phyloP scores from a whole-genome alignment of 192 early-diverging fungal genomes.

The Dissophora globulifera region DNA sequence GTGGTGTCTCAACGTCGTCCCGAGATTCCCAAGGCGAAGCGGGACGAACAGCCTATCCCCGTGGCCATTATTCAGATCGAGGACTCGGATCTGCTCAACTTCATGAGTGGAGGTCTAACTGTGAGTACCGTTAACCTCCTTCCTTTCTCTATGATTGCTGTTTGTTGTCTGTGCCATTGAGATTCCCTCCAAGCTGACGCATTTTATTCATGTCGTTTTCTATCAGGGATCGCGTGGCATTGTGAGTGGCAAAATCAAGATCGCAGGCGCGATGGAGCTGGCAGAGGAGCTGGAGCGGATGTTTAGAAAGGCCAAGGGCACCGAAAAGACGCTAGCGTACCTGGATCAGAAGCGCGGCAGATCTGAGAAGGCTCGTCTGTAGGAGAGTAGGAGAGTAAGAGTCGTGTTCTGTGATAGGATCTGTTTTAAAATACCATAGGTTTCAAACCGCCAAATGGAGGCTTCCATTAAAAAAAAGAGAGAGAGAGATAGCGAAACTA shows the following conservation, averaged over 20 bases:
- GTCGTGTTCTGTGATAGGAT: no score
- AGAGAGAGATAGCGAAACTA: no score
- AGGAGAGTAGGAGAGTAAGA: not conserved
- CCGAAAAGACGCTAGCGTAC: constrained; percentile 49
- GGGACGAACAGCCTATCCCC: constrained; percentile 41
- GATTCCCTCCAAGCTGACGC: no score
- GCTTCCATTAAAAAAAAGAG: no score
- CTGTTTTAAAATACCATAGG: no score
- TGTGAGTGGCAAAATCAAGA: constrained; percentile 53
- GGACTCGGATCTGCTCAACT: constrained; percentile 49
- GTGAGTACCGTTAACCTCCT: constrained; percentile 9
- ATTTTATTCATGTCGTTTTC: not conserved
- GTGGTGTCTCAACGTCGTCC: constrained; percentile 42
- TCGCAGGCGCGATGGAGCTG: constrained; percentile 52
- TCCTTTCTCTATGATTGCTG: not conserved
- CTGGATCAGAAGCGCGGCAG: constrained; percentile 48
- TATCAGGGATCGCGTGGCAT: constrained; percentile 46
- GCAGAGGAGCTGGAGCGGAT: constrained; percentile 47
- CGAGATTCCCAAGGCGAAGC: constrained; percentile 51
- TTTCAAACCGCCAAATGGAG: no score
- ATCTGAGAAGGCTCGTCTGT: constrained; percentile 44
- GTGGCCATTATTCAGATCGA: constrained; percentile 51
- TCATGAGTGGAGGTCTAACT: constrained; percentile 53
- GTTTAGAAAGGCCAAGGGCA: constrained; percentile 49
- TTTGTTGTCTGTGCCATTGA: no score